Evolutionary conservation across 345 rosid species (phyloP), one percentile per base, ranked within the genome.

Genomic region (Syzygium jambos): DNA sequence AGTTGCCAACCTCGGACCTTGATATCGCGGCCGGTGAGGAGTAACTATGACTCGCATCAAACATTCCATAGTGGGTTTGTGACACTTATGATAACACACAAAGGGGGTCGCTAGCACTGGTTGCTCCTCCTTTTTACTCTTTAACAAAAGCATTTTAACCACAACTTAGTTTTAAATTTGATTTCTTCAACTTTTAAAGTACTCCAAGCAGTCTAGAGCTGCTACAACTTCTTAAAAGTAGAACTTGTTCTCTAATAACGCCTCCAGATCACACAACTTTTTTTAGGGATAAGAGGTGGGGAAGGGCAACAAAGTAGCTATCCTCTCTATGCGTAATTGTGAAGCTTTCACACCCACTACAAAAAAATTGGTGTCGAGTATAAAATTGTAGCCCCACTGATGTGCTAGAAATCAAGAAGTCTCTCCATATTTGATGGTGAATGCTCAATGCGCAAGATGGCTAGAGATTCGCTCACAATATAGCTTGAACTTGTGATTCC

Each of bases 1-100:
- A 34, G 23, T 22, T 2, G 0, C 41, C 80, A 38, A 34, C 38
- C 46, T 73, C 1, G 2, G 11, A 34, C 14, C 1, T 34, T 73
- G 5, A 73, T 3, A 0, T 34, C 25, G 6, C 2, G 0, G 5
- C 7, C 19, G 7, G 7, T 73, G 7, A 73, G 0, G 8, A 73
- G 11, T 73, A 38, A 73, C 11, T 38, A 19, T 34, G 14, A 38
- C 27, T 38, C 73, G 6, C 38, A 73, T 5, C 27, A 73, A 73
- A 73, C 2, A 34, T 73, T 73, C 1, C 9, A 0, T 9, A 34
- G 6, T 38, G 9, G 49, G 49, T 73, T 73, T 10, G 49, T 0
- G 25, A 38, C 82, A 38, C 49, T 38, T 21, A 38, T 38, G 27
- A 0, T 73, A 38, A 19, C 3, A 27, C 3, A 34, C 19, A 73